These are phyloP conservation scores for Helicocarpus griseus DNA, from an alignment of 2,329 filamentous ascomycete genomes.

Conservation along the genomic window DNA sequence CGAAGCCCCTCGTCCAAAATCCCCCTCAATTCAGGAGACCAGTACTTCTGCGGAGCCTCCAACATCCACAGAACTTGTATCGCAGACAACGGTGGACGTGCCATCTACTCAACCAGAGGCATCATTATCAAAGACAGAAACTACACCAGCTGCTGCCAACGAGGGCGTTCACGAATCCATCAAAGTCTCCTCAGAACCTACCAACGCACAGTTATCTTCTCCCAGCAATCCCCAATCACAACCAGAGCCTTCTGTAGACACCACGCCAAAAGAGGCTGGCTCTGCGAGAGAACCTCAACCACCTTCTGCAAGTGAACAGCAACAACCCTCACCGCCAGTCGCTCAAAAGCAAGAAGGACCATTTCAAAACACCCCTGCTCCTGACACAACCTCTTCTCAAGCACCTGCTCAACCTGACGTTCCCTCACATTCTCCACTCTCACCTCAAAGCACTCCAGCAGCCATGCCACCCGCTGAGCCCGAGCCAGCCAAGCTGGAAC, in stretches of 20 bases:
- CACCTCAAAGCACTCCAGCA: neutral
- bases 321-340: neutral
- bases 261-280: neutral
- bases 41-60: neutral
- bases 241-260: neutral
- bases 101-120: neutral
- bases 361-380: neutral
- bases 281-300: neutral
- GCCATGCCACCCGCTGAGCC: neutral
- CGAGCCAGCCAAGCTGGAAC: conserved; percentile 10
- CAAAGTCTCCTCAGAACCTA: neutral
- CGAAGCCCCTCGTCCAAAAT: conserved; percentile 21
- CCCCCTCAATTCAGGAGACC: conserved; percentile 12
- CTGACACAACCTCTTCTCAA: neutral
- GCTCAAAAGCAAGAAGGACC: neutral
- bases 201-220: neutral
- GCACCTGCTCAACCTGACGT: neutral
- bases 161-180: neutral
- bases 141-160: neutral
- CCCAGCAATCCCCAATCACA: neutral
- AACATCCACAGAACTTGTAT: neutral
- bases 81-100: neutral
- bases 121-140: neutral
- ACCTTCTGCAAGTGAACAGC: neutral
- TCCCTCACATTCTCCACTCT: neutral